Conservation (phyloP, 768 basidiomycete species). For the Trametes punicea region DNA sequence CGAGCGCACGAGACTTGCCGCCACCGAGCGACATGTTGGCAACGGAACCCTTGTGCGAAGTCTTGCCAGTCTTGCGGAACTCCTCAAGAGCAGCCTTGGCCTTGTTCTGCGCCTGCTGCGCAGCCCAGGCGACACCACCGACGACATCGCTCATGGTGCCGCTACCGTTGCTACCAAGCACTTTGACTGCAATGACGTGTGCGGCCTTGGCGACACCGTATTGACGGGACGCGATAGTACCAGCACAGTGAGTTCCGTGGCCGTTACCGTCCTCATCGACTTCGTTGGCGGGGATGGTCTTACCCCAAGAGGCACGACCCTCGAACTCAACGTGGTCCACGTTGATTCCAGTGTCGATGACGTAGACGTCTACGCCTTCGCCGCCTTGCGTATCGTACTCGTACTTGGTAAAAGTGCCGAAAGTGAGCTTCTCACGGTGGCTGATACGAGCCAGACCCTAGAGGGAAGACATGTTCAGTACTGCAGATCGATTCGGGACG, state of each 20-base stretch:
- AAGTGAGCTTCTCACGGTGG: conserved; percentile 71
- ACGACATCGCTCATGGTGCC: conserved; percentile 96
- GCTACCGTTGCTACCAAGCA: conserved; percentile 90
- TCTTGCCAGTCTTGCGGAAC: conserved; percentile 67
- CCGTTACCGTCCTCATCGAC: conserved; percentile 91
- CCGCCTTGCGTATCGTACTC: conserved; percentile 70
- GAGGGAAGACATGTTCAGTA: background rate
- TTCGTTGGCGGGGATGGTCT: conserved; percentile 83
- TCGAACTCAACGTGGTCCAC: conserved; percentile 80
- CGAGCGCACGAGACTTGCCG: conserved; percentile 83
- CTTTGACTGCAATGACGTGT: conserved; percentile 86
- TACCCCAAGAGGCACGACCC: conserved; percentile 90
- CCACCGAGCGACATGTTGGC: conserved; percentile 98
- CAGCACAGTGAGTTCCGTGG: conserved; percentile 93
- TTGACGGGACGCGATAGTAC: conserved; percentile 89
- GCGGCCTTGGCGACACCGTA: conserved; percentile 97
- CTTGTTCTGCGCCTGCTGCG: conserved; percentile 48
- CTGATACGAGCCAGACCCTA: conserved; percentile 96
- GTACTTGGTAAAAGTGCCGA: conserved; percentile 85
- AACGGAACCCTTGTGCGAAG: conserved; percentile 88
- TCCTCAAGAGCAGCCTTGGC: conserved; percentile 62
- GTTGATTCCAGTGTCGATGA: conserved; percentile 90
- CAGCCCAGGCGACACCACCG: conserved; percentile 82
- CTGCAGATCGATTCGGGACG: background rate
- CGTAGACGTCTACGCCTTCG: conserved; percentile 89